Conservation (phyloP, 768 basidiomycete species). For the Leccinum fibrillosum region DNA sequence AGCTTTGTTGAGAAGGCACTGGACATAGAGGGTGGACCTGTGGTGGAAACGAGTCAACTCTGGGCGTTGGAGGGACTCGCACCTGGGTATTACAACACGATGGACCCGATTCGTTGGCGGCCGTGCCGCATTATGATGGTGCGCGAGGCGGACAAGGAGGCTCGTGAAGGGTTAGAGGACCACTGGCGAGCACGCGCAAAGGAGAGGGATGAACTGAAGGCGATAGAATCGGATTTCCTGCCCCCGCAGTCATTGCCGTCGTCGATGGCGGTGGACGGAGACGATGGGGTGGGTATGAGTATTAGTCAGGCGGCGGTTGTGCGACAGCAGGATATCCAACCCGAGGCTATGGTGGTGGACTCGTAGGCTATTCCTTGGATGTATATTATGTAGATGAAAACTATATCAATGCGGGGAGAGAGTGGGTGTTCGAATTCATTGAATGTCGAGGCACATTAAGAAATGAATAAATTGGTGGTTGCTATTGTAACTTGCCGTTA, state of each 20-base stretch:
- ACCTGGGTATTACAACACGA: conserved; percentile 63
- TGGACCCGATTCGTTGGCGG: conserved; percentile 65
- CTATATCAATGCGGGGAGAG: not conserved
- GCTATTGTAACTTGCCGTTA: conserved; percentile 25
- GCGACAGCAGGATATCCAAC: conserved; percentile 2
- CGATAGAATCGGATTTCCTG: conserved; percentile 14
- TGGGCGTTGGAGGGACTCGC: conserved; percentile 73
- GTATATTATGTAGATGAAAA: not conserved
- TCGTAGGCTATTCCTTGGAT: not conserved
- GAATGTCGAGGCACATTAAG: not conserved
- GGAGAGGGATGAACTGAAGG: conserved; percentile 26
- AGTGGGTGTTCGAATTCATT: conserved; percentile 1
- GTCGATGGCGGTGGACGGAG: conserved; percentile 3
- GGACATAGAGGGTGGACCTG: conserved; percentile 32
- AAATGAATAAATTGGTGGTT: conserved; percentile 11
- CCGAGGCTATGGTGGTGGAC: conserved; percentile 21
- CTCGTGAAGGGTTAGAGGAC: conserved; percentile 39
- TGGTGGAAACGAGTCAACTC: conserved; percentile 48
- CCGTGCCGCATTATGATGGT: conserved; percentile 53
- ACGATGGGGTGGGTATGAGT: not conserved
- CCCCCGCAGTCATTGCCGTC: conserved; percentile 7
- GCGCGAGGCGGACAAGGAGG: conserved; percentile 55
- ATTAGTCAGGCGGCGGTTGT: not conserved
- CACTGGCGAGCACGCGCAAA: conserved; percentile 34
- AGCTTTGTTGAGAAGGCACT: conserved; percentile 40